Percentiles rank a stretch among this genome's conserved stretches.
phyloP scores from a whole-genome alignment of 139 green algal species.

The Volvox reticuliferus region DNA sequence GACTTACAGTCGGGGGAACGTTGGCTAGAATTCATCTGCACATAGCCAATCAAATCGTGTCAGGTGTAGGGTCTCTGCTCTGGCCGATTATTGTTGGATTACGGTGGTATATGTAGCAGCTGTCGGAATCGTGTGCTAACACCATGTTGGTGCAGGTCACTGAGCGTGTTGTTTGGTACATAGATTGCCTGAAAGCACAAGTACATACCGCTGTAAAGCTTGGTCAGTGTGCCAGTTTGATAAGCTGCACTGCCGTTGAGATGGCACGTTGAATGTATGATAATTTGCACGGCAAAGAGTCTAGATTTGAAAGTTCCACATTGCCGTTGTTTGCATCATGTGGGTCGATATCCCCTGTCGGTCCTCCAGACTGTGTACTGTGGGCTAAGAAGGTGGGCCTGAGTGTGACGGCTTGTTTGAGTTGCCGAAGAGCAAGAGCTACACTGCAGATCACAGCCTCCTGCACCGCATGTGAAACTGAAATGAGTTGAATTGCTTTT shows the following conservation, averaged over 20 bases:
- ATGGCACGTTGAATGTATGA: not conserved
- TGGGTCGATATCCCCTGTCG: not conserved
- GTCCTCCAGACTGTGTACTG: not conserved
- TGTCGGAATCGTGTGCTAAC: no score
- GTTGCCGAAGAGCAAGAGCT: not conserved
- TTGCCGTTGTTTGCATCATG: not conserved
- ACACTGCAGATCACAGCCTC: not conserved
- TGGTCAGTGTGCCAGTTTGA: not conserved
- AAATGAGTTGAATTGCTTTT: no score
- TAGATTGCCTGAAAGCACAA: no score
- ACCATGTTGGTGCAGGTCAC: no score
- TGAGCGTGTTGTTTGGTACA: no score
- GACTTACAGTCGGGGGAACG: no score
- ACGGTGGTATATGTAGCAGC: no score
- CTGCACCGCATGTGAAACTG: not conserved
- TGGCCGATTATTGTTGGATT: no score
- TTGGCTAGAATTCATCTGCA: no score
- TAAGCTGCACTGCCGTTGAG: not conserved
- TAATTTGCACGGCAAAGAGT: constrained; percentile 11
- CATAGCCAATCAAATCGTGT: no score
- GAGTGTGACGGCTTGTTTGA: not conserved
- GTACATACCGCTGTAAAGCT: not conserved
- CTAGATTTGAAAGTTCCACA: not conserved
- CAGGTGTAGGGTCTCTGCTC: no score
- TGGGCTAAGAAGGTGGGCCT: not conserved